Conservation (phyloP, 1,284 basidiomycete species). For the Cutaneotrichosporon mucoides region DNA sequence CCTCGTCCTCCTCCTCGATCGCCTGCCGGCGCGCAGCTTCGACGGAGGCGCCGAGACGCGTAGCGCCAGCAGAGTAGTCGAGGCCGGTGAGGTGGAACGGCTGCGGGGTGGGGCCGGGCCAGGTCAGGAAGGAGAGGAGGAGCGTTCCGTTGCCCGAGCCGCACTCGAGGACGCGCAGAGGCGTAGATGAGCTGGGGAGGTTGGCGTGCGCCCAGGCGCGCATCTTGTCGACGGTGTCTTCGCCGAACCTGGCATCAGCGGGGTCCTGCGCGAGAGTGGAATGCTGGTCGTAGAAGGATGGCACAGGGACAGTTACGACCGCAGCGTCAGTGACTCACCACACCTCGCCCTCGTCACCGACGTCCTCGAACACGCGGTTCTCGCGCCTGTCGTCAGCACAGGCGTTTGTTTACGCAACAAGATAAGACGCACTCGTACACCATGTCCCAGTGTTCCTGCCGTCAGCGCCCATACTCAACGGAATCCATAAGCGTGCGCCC, state of each 20-base stretch:
- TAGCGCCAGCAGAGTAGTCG: conserved; percentile 43
- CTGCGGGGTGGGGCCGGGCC: conserved; percentile 25
- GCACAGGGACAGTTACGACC: too few species aligned
- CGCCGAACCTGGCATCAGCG: conserved; percentile 42
- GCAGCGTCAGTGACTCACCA: conserved; percentile 27
- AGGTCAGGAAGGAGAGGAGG: conserved; percentile 47
- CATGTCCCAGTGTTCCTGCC: conserved; percentile 47
- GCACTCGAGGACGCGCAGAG: conserved; percentile 41
- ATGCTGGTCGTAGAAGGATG: too few species aligned
- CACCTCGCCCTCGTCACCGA: conserved; percentile 36
- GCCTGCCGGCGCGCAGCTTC: conserved; percentile 26
- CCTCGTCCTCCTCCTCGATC: conserved; percentile 18
- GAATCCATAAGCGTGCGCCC: not conserved
- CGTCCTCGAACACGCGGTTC: conserved; percentile 40
- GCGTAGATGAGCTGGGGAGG: conserved; percentile 23
- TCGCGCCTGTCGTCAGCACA: conserved; percentile 36
- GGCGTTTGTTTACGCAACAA: too few species aligned
- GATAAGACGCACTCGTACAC: conserved; percentile 41
- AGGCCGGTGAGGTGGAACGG: conserved; percentile 44
- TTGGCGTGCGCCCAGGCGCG: conserved; percentile 42
- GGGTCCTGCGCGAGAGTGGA: too few species aligned
- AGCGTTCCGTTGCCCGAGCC: conserved; percentile 48
- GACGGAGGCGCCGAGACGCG: conserved; percentile 32
- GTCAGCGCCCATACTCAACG: not conserved
- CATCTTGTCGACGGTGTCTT: conserved; percentile 45